Evolutionary conservation across 805 yeast species (phyloP), one percentile per base, ranked within the genome.

Genomic region (Yarrowia keelungensis): DNA sequence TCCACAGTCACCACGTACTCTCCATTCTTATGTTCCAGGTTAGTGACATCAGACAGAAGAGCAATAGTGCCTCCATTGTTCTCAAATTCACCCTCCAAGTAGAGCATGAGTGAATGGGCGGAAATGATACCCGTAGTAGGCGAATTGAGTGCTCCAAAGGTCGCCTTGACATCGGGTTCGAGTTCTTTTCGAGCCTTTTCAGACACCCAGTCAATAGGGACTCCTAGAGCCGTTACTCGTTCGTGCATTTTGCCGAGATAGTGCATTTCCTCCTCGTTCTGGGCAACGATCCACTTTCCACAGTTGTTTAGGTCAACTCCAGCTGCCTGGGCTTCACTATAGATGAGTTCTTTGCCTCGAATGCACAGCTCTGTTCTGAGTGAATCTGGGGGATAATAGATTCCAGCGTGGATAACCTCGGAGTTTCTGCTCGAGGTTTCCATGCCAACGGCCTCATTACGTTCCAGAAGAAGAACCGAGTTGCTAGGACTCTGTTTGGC

Each of bases 341-440:
- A 92, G 12, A 92, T 81, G 76, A 87, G 77, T 14, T 86, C 77
- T 73, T 90, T 92, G 0, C 98, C 98, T 46, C 84, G 82, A 42
- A 92, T 81, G 74, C 97, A 93, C 38, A 92, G 78, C 71, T 81
- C 78, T 0, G 91, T 86, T 74, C 91, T 89, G 67, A 93, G 80
- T 2, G 89, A 83, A 69, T 85, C 84, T 10, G 80, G 78, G 0
- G 97, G 96, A 74, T 90, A 89, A 76, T 93, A 93, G 8, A 92
- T 74, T 0, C 97, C 97, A 0, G 97, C 97, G 78, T 92, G 98
- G 32, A 92, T 89, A 35, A 93, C 98, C 75, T 93, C 98, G 1
- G 97, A 90, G 80, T 92, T 92, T 66, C 97, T 81, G n/a, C 94
- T 84, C 7, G 96, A 89, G 0, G 97, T 91, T 73, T 92, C 97